Evolutionary conservation across 2,329 filamentous ascomycete species (phyloP), one percentile per base, ranked within the genome.

Genomic region (Epichloe aotearoae): DNA sequence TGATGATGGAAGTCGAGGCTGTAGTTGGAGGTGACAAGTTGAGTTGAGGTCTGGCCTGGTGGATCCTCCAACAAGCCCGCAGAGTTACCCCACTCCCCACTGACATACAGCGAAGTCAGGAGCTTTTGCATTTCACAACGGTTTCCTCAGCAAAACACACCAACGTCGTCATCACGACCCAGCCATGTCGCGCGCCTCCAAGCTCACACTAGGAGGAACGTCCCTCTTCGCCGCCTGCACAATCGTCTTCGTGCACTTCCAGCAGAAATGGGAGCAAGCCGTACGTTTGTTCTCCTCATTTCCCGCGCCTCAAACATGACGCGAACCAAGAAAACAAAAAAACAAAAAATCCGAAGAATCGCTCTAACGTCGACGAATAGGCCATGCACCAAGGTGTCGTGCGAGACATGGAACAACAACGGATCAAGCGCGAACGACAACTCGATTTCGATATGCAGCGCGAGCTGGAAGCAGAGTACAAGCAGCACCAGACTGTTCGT

Each of bases 341-440:
- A 10, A 3, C 36, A 5, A 48, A 48, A 12, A 1, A 37, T 5
- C 11, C 33, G 4, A 8, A 17, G 2, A 42, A 37, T 10, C 14
- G 19, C 12, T 37, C 49, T 46, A 57, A 47, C 20, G 19, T 15
- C 19, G 19, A 15, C 12, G 36, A 12, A 30, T 55, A 91, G 93
- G 86, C 88, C 52, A 98, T 98, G 93, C 93, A 98, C 63, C 80
- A 85, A 58, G 93, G 93, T 43, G 93, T 98, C 41, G 73, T 97
- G 56, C 86, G 91, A 56, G 93, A 98, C 63, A 86, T 96, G 75
- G 91, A 97, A 64, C 88, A 94, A 63, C 90, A 95, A 65, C 82
- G 86, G 44, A 66, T 96, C 57, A 96, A 96, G 71, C 79, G 80
- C 57, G 93, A 98, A 67, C 83, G 93, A 53, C 87, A 94, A 66